Conservation (phyloP, 2,329 filamentous ascomycete species). For the Colletotrichum trifolii region DNA sequence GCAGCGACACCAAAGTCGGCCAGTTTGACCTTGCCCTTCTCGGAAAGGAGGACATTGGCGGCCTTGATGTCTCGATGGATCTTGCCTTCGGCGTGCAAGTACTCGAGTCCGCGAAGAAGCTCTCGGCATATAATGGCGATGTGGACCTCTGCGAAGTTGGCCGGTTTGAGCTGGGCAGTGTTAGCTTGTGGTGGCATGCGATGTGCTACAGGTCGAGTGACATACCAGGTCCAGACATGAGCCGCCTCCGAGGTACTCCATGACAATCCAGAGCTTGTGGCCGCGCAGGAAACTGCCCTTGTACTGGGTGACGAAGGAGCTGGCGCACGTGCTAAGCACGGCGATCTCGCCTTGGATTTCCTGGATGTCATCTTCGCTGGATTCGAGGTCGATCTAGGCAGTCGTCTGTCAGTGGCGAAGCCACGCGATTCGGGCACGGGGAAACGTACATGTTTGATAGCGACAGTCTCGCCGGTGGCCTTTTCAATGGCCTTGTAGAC, state of each 20-base stretch:
- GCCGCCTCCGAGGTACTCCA: conserved; percentile 96
- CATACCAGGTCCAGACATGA: conserved; percentile 92
- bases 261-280: conserved; percentile 98
- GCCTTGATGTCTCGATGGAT: conserved; percentile 98
- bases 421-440: neutral
- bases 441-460: conserved; percentile 90
- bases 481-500: conserved; percentile 98
- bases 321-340: conserved; percentile 93
- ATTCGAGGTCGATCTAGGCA: conserved; percentile 93
- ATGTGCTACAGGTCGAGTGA: conserved; percentile 32
- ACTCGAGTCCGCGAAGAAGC: conserved; percentile 88
- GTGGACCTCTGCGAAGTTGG: conserved; percentile 86
- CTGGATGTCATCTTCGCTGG: conserved; percentile 97
- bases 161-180: conserved; percentile 80
- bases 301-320: conserved; percentile 94
- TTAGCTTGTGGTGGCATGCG: conserved; percentile 44
- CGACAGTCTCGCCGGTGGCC: conserved; percentile 89
- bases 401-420: neutral
- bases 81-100: conserved; percentile 92
- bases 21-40: conserved; percentile 90
- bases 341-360: conserved; percentile 98
- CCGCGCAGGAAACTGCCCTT: conserved; percentile 96
- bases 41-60: conserved; percentile 93
- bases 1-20: conserved; percentile 98
- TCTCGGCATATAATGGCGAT: conserved; percentile 96